Evolutionary conservation across 2,329 filamentous ascomycete genomes (phyloP).

Genomic region (Penicillium corylophilum): DNA sequence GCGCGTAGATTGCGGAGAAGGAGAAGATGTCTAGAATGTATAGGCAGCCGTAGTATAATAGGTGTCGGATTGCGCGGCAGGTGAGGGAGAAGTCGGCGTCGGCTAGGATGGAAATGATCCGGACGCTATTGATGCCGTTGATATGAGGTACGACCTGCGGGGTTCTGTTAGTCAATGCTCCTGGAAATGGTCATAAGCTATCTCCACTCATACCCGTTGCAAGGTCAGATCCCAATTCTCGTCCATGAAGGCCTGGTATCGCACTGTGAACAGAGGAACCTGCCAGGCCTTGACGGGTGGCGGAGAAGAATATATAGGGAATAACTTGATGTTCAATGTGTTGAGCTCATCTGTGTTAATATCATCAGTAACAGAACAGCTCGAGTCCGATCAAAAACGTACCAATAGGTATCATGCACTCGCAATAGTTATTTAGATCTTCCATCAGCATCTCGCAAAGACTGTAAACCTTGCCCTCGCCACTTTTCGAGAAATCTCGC

Average conservation of each 20-base stretch:
- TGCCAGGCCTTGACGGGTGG: constrained; percentile 82
- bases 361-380: constrained; percentile 7
- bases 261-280: constrained; percentile 73
- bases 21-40: constrained; percentile 93
- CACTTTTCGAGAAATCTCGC: constrained; percentile 44
- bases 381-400: constrained; percentile 33
- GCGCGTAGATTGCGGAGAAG: constrained; percentile 87
- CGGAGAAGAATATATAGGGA: constrained; percentile 76
- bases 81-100: constrained; percentile 85
- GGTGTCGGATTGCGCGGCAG: constrained; percentile 79
- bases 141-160: constrained; percentile 74
- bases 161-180: not conserved
- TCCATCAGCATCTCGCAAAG: constrained; percentile 85
- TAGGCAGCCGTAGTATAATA: constrained; percentile 90
- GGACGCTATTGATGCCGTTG: constrained; percentile 86
- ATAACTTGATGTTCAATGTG: constrained; percentile 94
- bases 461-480: constrained; percentile 58
- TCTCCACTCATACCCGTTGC: constrained; percentile 42
- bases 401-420: constrained; percentile 98
- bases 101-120: constrained; percentile 78
- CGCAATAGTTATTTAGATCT: constrained; percentile 93
- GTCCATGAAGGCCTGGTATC: constrained; percentile 53
- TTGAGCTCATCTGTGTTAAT: constrained; percentile 73
- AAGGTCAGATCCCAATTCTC: constrained; percentile 57
- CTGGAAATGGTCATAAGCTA: not conserved